phyloP scores from a whole-genome alignment of 306 rosid genomes.

The Mimosa pudica region DNA sequence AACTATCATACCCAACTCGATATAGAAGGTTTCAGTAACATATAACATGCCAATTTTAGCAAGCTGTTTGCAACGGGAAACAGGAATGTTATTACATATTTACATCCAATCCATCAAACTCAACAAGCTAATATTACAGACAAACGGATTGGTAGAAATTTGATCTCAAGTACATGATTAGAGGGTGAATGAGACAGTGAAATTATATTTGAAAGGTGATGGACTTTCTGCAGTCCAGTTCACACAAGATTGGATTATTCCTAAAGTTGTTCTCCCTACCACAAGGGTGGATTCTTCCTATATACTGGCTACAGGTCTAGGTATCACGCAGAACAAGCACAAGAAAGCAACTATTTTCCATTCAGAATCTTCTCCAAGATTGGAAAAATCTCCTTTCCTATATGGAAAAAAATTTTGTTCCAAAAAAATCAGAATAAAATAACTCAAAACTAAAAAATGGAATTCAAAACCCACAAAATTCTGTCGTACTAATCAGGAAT shows the following conservation, averaged over 20 bases:
- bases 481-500: background rate
- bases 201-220: conserved; percentile 25
- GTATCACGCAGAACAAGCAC: background rate
- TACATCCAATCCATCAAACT: conserved; percentile 6
- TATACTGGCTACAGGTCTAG: background rate
- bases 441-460: background rate
- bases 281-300: background rate
- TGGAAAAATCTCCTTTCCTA: background rate
- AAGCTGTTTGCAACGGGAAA: background rate
- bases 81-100: background rate
- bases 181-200: conserved; percentile 27
- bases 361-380: conserved; percentile 1
- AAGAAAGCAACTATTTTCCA: background rate
- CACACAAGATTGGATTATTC: background rate
- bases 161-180: conserved; percentile 7
- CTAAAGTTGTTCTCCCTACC: background rate
- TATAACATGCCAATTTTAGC: background rate
- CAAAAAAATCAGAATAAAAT: background rate
- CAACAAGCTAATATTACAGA: background rate
- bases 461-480: background rate
- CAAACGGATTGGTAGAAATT: background rate
- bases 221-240: conserved; percentile 36
- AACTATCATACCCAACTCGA: background rate
- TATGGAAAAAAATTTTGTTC: background rate
- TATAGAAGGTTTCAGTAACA: background rate